A percentile compares a stretch with the other conserved stretches of the same genome.
These are phyloP conservation scores for Xylaria telfairii DNA, from an alignment of 495 filamentous ascomycete genomes.

Conservation along the genomic window DNA sequence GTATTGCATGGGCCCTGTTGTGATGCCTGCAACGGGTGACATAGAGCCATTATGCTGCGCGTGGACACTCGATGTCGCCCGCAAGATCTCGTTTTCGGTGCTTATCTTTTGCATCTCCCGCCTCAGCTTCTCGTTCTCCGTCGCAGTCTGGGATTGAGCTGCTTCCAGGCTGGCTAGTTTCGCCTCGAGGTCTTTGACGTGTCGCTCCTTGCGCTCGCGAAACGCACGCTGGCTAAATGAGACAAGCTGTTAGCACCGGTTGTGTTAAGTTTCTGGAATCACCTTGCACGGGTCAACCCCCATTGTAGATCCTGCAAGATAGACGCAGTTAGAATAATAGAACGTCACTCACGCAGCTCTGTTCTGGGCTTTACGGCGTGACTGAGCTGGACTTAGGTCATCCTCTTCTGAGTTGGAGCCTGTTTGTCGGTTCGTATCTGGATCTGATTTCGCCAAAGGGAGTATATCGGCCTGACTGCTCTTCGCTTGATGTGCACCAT, in stretches of 20 bases:
- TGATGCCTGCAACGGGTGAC: constrained; percentile 36
- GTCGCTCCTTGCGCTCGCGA: constrained; percentile 93
- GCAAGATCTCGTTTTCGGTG: constrained; percentile 93
- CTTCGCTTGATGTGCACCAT: constrained; percentile 34
- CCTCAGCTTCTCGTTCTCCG: constrained; percentile 84
- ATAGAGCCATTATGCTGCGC: constrained; percentile 35
- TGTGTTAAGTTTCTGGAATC: background rate
- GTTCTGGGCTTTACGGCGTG: constrained; percentile 92
- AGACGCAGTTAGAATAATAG: constrained; percentile 23
- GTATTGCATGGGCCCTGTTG: constrained; percentile 75
- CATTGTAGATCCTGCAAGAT: background rate
- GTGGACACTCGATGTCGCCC: constrained; percentile 66
- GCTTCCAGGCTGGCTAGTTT: constrained; percentile 79
- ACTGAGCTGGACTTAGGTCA: constrained; percentile 77
- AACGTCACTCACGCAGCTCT: constrained; percentile 81
- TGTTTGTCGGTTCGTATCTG: constrained; percentile 42
- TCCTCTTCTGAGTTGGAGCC: constrained; percentile 61
- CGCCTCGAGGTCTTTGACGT: constrained; percentile 88
- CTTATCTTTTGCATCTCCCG: constrained; percentile 77
- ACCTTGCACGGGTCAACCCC: background rate
- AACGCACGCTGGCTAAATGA: constrained; percentile 81
- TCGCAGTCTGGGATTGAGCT: constrained; percentile 46
- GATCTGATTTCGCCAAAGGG: constrained; percentile 46
- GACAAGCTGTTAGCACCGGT: constrained; percentile 9
- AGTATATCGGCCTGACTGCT: constrained; percentile 40